phyloP scores from a whole-genome alignment of 139 green algal species.

The Auxenochlorella pyrenoidosa region DNA sequence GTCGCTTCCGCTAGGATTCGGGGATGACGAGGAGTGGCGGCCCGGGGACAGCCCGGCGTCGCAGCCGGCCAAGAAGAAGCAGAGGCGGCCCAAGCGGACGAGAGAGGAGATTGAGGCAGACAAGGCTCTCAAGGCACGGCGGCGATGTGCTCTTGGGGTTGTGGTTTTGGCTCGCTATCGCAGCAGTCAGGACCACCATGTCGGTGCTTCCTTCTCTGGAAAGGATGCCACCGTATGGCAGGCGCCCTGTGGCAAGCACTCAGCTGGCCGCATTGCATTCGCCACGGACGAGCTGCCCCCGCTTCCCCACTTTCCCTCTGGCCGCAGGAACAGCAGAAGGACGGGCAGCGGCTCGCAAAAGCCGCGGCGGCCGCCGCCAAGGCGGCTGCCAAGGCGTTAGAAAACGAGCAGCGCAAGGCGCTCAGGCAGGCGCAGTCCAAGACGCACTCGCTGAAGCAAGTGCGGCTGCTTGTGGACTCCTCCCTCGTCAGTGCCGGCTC shows the following conservation, averaged over 20 bases:
- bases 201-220: no score
- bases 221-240: no score
- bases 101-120: constrained; percentile 14
- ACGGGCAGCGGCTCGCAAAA: no score
- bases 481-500: background rate
- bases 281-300: background rate
- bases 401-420: background rate
- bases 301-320: background rate
- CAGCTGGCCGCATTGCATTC: background rate
- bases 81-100: background rate
- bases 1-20: no score
- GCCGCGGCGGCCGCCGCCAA: background rate
- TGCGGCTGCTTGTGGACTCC: constrained; percentile 7
- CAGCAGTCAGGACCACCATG: no score
- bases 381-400: background rate
- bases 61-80: background rate
- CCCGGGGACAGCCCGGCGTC: background rate
- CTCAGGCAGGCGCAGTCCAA: background rate
- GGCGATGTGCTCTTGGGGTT: no score
- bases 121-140: background rate
- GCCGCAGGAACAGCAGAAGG: background rate
- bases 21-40: background rate
- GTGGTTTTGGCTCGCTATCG: no score
- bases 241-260: no score
- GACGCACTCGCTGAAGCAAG: constrained; percentile 15